These are phyloP conservation scores for Escovopsis sp. DNA, from an alignment of 2,329 filamentous ascomycete species.

Conservation along the genomic window DNA sequence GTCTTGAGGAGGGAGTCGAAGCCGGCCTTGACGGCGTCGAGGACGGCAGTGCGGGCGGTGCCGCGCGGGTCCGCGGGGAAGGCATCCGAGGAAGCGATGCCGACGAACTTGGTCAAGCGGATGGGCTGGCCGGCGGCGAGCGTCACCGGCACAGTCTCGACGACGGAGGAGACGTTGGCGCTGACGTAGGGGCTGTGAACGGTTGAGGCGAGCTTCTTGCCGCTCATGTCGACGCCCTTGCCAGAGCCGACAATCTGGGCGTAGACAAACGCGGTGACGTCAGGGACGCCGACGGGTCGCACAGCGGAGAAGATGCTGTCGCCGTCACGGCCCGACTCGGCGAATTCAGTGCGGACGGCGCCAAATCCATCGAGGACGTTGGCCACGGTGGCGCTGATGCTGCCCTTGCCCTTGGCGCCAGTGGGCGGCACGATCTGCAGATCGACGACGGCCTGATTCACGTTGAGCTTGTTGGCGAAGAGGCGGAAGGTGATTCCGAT, in stretches of 20 bases:
- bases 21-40: constrained; percentile 29
- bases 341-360: constrained; percentile 48
- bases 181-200: constrained; percentile 30
- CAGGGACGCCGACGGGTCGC: constrained; percentile 41
- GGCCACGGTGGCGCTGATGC: constrained; percentile 37
- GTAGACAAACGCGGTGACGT: constrained; percentile 44
- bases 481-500: constrained; percentile 51
- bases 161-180: constrained; percentile 46
- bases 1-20: constrained; percentile 37
- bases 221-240: constrained; percentile 18
- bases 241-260: constrained; percentile 24
- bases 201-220: constrained; percentile 23
- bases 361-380: constrained; percentile 54
- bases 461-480: constrained; percentile 46
- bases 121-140: constrained; percentile 37
- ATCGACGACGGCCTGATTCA: constrained; percentile 39
- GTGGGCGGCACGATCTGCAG: constrained; percentile 40
- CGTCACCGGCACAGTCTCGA: constrained; percentile 39
- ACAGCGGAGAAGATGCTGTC: constrained; percentile 49
- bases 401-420: constrained; percentile 23
- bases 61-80: constrained; percentile 40
- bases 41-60: constrained; percentile 39
- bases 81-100: constrained; percentile 52
- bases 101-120: constrained; percentile 50
- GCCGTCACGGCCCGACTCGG: constrained; percentile 37